Evolutionary conservation across 108 stramenopile genomes (phyloP).

Genomic region (Nitzschia palea): DNA sequence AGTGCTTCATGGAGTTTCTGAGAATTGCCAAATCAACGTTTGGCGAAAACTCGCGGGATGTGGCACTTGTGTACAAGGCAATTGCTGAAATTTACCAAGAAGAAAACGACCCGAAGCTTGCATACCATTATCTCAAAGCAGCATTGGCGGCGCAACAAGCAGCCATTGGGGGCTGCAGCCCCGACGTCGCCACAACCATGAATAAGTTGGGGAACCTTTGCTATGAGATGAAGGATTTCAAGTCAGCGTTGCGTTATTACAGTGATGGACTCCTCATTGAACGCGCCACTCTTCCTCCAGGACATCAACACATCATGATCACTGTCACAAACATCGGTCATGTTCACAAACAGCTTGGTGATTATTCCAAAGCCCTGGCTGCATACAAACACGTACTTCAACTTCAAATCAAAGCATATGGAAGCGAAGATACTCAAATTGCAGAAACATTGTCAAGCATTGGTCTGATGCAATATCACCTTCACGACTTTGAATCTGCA

Average conservation of each 20-base stretch:
- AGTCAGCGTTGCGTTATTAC: conserved; percentile 56
- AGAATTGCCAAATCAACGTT: conserved; percentile 37
- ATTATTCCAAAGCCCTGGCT: conserved; percentile 39
- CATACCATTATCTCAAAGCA: conserved; percentile 30
- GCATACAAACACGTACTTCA: conserved; percentile 43
- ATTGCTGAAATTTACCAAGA: conserved; percentile 68
- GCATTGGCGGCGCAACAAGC: conserved; percentile 35
- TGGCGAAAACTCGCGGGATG: conserved; percentile 46
- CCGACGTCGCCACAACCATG: conserved; percentile 67
- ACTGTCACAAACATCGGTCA: conserved; percentile 46
- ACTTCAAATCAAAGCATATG: conserved; percentile 37
- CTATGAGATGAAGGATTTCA: conserved; percentile 56
- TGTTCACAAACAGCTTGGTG: conserved; percentile 44
- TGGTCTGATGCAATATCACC: conserved; percentile 55
- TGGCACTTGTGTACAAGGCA: conserved; percentile 59
- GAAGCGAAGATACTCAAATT: conserved; percentile 32
- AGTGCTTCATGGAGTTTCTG: conserved; percentile 52
- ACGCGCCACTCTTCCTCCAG: conserved; percentile 31
- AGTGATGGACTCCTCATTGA: conserved; percentile 63
- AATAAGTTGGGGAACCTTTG: conserved; percentile 77
- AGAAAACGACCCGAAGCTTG: conserved; percentile 40
- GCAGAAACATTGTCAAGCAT: conserved; percentile 56
- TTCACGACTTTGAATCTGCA: conserved; percentile 48
- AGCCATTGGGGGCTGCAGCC: conserved; percentile 43
- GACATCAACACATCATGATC: conserved; percentile 56